phyloP scores from a whole-genome alignment of 2,329 filamentous ascomycete genomes.

The Ascosphaera aggregata region DNA sequence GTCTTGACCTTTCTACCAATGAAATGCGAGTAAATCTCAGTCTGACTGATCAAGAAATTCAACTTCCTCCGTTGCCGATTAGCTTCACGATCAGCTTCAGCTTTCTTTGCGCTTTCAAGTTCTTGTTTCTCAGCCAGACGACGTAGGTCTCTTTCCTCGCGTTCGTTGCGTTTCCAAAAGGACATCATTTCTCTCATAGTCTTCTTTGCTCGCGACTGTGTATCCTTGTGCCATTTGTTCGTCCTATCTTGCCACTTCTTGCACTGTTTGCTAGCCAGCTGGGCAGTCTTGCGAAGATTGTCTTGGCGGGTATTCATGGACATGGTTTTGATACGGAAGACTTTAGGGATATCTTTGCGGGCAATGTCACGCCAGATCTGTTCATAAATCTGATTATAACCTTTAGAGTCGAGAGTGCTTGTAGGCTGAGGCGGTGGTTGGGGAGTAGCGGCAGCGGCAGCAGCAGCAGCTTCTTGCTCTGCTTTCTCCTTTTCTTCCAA shows the following conservation, averaged over 20 bases:
- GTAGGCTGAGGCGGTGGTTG: conserved; percentile 32
- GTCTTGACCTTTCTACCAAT: conserved; percentile 99
- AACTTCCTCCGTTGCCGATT: conserved; percentile 96
- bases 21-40: conserved; percentile 96
- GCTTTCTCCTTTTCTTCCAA: neutral
- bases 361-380: conserved; percentile 93
- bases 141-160: conserved; percentile 82
- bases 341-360: conserved; percentile 80
- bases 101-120: conserved; percentile 86
- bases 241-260: conserved; percentile 93
- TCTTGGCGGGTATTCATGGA: conserved; percentile 72
- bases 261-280: conserved; percentile 89
- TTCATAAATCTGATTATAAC: conserved; percentile 90
- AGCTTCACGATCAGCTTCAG: conserved; percentile 90
- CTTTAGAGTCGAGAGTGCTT: conserved; percentile 60
- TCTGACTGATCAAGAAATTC: conserved; percentile 98
- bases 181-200: conserved; percentile 99
- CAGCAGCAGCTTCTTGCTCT: neutral
- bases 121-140: conserved; percentile 91
- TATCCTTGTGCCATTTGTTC: conserved; percentile 96
- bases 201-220: conserved; percentile 86
- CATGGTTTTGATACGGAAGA: conserved; percentile 65
- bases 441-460: too few relatives aligned
- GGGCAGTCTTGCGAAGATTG: conserved; percentile 95
- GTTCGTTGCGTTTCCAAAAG: conserved; percentile 98